Base-by-base conservation (phyloP, 2,329 filamentous ascomycete genomes). In the Emericellopsis cladophorae region DNA sequence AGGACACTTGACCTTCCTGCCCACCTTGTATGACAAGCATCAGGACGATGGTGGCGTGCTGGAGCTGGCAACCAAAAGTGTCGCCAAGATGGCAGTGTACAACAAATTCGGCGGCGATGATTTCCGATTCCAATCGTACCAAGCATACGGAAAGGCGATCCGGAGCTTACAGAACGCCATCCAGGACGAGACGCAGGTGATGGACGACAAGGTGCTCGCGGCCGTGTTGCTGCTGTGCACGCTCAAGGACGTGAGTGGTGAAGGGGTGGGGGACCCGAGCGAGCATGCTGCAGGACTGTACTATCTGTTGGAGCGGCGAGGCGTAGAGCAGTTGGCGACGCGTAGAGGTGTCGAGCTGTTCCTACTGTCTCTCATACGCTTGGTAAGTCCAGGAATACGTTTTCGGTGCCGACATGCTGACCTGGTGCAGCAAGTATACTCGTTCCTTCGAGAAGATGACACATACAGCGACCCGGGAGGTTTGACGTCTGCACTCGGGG, bases 231-330 rank as follows among this genome's bases (percentile, higher is more conserved):
- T 59, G 0, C 49, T 59, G 7, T 57, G 57, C 45, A 52, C 51
- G 1, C 50, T 55, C 42, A 52, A 59, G 52, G 51, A 58, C 24
- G 53, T 60, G 35, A 58, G 52, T 39, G 57, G 57, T 18, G 56
- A 59, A 21, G 47, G 45, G 0, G 35, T 47, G 2, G 56, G 51
- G 6, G 50, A 56, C 34, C 48, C 52, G 0, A 50, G 47, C 16
- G 55, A 58, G n/a, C 57, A 59, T 34, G 55, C 54, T 1, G 41
- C 56, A 1, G 57, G 57, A 1, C 46, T 59, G 1, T 59, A 56
- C 26, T 59, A 58, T 21, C 49, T 59, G 1, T 16, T 59, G 7
- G 57, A 58, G 37, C 54, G 48, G 39, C 43, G 57, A 45, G 57
- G 57, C 1, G 47, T 49, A 1, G 51, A 51, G 31, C 57, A 59